Conservation (phyloP, 2,329 filamentous ascomycete genomes). For the Phialocephala subalpina region DNA sequence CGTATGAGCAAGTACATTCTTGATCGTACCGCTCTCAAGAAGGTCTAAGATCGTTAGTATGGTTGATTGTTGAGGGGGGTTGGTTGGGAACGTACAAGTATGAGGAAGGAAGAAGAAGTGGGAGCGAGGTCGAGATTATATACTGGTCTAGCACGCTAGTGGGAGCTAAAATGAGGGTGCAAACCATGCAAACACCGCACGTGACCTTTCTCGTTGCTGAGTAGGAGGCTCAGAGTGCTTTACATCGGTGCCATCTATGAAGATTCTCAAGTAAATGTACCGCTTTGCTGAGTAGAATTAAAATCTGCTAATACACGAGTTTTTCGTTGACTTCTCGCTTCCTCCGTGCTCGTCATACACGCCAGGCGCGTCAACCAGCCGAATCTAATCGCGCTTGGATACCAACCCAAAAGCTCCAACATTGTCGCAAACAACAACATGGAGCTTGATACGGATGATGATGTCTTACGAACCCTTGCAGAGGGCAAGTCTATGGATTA, state of each 20-base stretch:
- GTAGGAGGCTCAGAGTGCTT: too few species aligned
- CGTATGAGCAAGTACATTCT: conserved; percentile 37
- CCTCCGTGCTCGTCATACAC: conserved; percentile 1
- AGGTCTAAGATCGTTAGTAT: conserved; percentile 38
- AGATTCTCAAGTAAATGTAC: too few species aligned
- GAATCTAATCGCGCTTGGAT: conserved; percentile 22
- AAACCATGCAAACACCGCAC: too few species aligned
- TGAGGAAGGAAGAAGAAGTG: conserved; percentile 32
- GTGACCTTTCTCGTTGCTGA: too few species aligned
- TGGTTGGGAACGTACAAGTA: conserved; percentile 40
- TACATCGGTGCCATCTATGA: too few species aligned
- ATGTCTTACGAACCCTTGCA: conserved; percentile 51
- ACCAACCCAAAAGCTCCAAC: conserved; percentile 23
- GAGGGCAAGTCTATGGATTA: conserved; percentile 61
- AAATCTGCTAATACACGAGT: too few species aligned
- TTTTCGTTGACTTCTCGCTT: not conserved
- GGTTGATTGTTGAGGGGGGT: not conserved
- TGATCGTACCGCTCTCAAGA: conserved; percentile 42
- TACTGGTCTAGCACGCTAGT: too few species aligned
- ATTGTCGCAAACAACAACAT: conserved; percentile 49
- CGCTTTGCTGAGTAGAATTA: too few species aligned
- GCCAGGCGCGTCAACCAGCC: conserved; percentile 21
- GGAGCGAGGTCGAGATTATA: not conserved
- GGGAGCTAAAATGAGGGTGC: too few species aligned
- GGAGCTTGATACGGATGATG: conserved; percentile 63